Conservation (phyloP, 2,329 filamentous ascomycete species). For the Ophiostoma fasciatum region DNA sequence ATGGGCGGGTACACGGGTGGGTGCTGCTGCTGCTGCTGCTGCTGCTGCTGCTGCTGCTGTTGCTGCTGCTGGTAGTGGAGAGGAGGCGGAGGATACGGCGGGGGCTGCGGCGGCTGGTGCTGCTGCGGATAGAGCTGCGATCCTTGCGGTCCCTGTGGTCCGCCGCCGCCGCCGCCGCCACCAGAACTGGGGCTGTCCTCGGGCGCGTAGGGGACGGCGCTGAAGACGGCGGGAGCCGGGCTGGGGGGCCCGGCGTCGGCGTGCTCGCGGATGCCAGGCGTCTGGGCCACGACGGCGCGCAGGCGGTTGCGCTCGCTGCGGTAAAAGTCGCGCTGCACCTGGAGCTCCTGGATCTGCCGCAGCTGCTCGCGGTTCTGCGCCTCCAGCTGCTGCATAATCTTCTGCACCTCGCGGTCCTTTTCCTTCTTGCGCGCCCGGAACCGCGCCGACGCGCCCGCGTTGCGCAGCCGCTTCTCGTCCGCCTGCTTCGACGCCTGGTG, state of each 20-base stretch:
- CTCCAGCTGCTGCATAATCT: slow-evolving; percentile 55
- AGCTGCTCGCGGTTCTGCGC: slow-evolving; percentile 51
- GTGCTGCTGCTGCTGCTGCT: slow-evolving; percentile 1
- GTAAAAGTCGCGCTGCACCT: slow-evolving; percentile 58
- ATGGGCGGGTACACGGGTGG: slow-evolving; percentile 6
- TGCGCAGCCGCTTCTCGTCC: slow-evolving; percentile 73
- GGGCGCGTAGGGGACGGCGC: slow-evolving; percentile 20
- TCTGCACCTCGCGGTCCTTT: slow-evolving; percentile 58
- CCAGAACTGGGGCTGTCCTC: slow-evolving; percentile 21
- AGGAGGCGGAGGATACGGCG: background rate
- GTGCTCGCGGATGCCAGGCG: slow-evolving; percentile 38
- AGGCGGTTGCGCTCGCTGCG: slow-evolving; percentile 57
- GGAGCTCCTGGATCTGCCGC: slow-evolving; percentile 34
- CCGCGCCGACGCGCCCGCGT: slow-evolving; percentile 71
- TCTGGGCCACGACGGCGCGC: slow-evolving; percentile 47
- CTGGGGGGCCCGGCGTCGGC: slow-evolving; percentile 37
- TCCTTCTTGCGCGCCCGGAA: slow-evolving; percentile 74
- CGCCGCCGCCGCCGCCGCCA: background rate
- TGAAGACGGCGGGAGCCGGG: slow-evolving; percentile 23
- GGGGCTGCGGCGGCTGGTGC: slow-evolving; percentile 1
- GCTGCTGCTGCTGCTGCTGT: slow-evolving; percentile 1
- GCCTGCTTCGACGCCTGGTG: slow-evolving; percentile 70
- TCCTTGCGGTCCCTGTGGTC: slow-evolving; percentile 4
- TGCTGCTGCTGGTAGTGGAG: slow-evolving; percentile 2
- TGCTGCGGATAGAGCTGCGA: slow-evolving; percentile 2